These are phyloP conservation scores for Alternaria triticimaculans DNA, from an alignment of 2,329 filamentous ascomycete genomes.

Conservation along the genomic window DNA sequence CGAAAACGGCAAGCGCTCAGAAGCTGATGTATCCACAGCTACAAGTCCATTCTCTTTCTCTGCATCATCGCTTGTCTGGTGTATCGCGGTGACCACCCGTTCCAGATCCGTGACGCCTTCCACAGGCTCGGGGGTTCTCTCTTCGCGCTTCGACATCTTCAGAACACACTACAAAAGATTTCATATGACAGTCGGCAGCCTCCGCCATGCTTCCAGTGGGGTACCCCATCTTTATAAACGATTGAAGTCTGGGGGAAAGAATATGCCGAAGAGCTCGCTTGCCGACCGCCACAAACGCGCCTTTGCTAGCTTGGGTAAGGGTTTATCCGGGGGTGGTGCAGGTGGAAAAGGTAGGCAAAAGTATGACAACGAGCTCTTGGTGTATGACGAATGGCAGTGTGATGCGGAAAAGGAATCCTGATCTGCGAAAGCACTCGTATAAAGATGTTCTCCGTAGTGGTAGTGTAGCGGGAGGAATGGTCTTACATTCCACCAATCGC, in stretches of 20 bases:
- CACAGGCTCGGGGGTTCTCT: background rate
- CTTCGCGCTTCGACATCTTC: background rate
- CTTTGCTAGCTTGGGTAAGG: background rate
- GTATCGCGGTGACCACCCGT: background rate
- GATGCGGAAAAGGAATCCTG: background rate
- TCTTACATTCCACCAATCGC: background rate
- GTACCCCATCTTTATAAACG: background rate
- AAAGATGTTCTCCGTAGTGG: background rate
- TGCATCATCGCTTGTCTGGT: background rate
- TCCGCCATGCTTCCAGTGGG: background rate
- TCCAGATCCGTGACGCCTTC: constrained; percentile 6
- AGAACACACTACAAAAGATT: background rate
- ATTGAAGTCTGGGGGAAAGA: background rate
- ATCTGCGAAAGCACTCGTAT: background rate
- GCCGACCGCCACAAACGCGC: background rate
- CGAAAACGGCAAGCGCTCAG: constrained; percentile 35
- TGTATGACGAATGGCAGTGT: background rate
- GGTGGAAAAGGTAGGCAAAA: background rate
- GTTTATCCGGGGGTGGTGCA: background rate
- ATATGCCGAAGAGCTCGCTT: background rate
- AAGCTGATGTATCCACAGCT: constrained; percentile 6
- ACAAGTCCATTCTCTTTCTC: constrained; percentile 9
- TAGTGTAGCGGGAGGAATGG: background rate
- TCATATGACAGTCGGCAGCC: rapidly evolving
- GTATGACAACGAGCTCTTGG: background rate